phyloP scores from a whole-genome alignment of 306 rosid genomes.

The Vachellia collinsii region DNA sequence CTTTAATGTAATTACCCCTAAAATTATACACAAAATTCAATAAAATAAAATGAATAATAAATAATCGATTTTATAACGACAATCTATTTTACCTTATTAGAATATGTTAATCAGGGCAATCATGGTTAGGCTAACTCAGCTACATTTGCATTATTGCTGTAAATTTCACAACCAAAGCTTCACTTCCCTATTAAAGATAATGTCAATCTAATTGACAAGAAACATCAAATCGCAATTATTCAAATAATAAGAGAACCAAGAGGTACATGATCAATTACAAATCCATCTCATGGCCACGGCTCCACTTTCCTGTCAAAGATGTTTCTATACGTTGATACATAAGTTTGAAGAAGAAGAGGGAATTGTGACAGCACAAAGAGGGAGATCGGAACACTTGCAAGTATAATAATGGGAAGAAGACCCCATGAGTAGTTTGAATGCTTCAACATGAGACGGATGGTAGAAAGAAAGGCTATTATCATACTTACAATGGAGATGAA shows the following conservation, averaged over 20 bases:
- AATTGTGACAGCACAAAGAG: conserved; percentile 4
- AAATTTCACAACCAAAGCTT: no score
- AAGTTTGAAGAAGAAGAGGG: conserved; percentile 1
- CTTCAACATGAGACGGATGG: neutral
- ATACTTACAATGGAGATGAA: conserved; percentile 8
- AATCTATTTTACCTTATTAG: no score
- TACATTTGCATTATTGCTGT: no score
- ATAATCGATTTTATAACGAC: no score
- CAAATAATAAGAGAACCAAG: neutral
- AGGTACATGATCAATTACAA: neutral
- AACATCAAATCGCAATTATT: neutral
- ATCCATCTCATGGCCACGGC: neutral
- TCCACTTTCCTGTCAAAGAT: conserved; percentile 8
- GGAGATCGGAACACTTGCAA: conserved; percentile 9
- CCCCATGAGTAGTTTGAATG: neutral
- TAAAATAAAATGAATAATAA: no score
- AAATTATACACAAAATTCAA: no score
- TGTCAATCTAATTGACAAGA: neutral
- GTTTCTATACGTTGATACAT: neutral
- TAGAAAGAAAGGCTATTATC: conserved; percentile 17
- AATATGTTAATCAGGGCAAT: no score
- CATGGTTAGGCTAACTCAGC: no score
- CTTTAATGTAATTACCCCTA: no score
- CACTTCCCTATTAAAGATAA: neutral
- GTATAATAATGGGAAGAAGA: neutral